Evolutionary conservation across 345 rosid species (phyloP).

Genomic region (Kandelia obovata): DNA sequence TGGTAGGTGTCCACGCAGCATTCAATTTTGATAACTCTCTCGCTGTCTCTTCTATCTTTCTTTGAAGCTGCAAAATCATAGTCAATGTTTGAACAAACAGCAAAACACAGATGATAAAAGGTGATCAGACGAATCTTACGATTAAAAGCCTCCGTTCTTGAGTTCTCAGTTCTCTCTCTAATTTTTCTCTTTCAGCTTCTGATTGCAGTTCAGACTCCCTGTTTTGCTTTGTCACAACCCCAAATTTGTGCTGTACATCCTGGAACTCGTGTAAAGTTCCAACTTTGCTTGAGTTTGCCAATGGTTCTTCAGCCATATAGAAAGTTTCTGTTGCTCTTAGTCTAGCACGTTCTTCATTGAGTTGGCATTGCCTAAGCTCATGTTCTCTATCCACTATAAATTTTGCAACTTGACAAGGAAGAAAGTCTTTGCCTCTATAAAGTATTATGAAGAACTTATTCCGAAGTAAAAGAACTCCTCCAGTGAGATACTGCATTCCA

Average conservation of each 20-base stretch:
- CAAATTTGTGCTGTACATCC: constrained; percentile 42
- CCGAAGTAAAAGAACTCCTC: constrained; percentile 71
- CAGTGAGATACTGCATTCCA: constrained; percentile 60
- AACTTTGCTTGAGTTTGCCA: constrained; percentile 34
- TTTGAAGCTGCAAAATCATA: constrained; percentile 49
- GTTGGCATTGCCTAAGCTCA: constrained; percentile 51
- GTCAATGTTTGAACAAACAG: constrained; percentile 14
- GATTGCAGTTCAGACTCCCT: constrained; percentile 35
- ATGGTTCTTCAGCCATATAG: constrained; percentile 32
- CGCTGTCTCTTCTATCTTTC: constrained; percentile 53
- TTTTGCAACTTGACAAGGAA: constrained; percentile 48
- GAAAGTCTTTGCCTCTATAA: constrained; percentile 81
- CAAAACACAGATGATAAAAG: constrained; percentile 12
- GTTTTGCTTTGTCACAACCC: constrained; percentile 30
- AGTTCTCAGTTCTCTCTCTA: constrained; percentile 51
- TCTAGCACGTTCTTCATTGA: constrained; percentile 60
- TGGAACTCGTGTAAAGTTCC: constrained; percentile 75
- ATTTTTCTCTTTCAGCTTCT: constrained; percentile 52
- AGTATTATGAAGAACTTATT: constrained; percentile 70
- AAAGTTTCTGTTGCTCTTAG: constrained; percentile 42
- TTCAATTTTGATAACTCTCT: constrained; percentile 50
- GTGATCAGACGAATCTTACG: constrained; percentile 39
- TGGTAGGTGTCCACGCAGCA: constrained; percentile 46
- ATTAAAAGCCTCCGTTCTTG: constrained; percentile 64
- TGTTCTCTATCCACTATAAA: constrained; percentile 60